Conservation (phyloP, 768 basidiomycete species). For the Lentinula lateritia region DNA sequence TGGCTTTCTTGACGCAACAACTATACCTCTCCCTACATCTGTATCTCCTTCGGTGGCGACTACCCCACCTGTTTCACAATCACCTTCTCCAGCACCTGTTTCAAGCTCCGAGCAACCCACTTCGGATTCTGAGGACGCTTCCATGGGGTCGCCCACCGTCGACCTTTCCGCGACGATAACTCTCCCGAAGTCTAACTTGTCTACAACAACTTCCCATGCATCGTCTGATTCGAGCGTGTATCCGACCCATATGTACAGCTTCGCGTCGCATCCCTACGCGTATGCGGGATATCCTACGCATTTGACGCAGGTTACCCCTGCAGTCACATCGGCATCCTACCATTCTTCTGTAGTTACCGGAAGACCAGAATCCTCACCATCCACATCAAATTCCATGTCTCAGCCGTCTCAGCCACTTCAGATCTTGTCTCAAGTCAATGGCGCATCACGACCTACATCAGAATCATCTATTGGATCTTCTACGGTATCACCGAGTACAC, state of each 20-base stretch:
- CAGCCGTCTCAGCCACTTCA: neutral
- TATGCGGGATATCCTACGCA: neutral
- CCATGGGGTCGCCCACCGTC: neutral
- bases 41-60: constrained; percentile 23
- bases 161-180: neutral
- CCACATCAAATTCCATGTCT: neutral
- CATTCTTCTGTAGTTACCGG: constrained; percentile 2
- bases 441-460: neutral
- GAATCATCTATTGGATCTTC: neutral
- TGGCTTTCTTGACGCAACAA: constrained; percentile 29
- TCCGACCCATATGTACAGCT: neutral
- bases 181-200: neutral
- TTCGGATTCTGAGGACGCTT: neutral
- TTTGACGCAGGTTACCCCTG: neutral
- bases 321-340: neutral
- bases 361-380: neutral
- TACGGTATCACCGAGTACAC: neutral
- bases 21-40: constrained; percentile 33
- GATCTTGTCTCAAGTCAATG: constrained; percentile 8
- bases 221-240: neutral
- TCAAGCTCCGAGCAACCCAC: constrained; percentile 2
- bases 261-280: neutral
- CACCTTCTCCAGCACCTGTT: constrained; percentile 13
- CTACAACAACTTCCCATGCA: neutral
- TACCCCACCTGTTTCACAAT: constrained; percentile 27